Evolutionary conservation across 805 yeast species (phyloP), one percentile per base, ranked within the genome.

Genomic region (Candida schatavii): DNA sequence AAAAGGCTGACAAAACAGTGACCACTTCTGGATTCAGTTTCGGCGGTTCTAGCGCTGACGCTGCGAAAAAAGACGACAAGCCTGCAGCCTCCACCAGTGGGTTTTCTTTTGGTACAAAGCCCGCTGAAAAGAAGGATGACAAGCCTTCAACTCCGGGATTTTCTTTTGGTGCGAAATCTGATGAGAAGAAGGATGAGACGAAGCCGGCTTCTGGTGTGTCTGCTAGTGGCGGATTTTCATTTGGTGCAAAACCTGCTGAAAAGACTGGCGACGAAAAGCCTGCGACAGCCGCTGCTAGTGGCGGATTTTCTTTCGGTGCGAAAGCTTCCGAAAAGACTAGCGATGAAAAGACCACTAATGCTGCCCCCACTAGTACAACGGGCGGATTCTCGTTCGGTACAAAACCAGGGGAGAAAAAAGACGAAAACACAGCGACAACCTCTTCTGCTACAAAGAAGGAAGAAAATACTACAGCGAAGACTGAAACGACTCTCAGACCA

Each of bases 401-500:
- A 7, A 28, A 14, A 14, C 45, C 32, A 20, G 52, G 40, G 6
- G 58, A 53, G 22, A 52, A 54, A 45, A 50, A 52, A 26, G 62
- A 55, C 9, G 56, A 49, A 17, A 55, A 50, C 34, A 47, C 49
- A 39, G 48, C 56, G 10, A 46, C 51, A 3, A 57, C 59, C 2
- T 55, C 59, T 35, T 42, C 56, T 3, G 56, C 61, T 44, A 66
- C 64, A 11, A 14, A 14, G 14, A 31, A 31, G 21, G 15, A 7
- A 11, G 30, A 46, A n/a, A 29, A 44, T 11, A 28, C 48, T 2
- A 37, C 50, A 9, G 40, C 46, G 7, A 42, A 46, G 25, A 41
- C 38, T n/a, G 35, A 21, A 18, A 26, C 30, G 20, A 65, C 58
- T 39, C 61, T 72, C 18, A 71, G 73, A 41, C 65, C 81, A 2